Evolutionary conservation across 495 filamentous ascomycete species (phyloP), one percentile per base, ranked within the genome.

Genomic region (Tuber umbilicatum): DNA sequence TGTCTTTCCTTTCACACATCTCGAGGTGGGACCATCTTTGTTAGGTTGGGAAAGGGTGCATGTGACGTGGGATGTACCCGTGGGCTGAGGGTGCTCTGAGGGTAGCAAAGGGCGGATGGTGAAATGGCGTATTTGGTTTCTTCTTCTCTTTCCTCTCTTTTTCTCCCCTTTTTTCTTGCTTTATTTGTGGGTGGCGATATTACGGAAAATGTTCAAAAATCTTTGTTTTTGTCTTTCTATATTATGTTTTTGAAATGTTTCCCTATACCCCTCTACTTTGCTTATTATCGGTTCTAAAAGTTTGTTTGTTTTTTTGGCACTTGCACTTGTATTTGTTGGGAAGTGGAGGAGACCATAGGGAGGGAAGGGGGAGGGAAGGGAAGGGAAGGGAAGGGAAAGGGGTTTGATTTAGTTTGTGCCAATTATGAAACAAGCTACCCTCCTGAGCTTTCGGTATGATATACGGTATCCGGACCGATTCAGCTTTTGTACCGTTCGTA

Each of bases 71-170:
- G 70, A 69, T 64, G 14, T 35, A 16, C 35, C 14, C 55, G 27
- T 35, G 55, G 19, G 55, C 27, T 35, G 27, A 64, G 35, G 55
- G 27, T 35, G 27, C 55, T 64, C 14, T 64, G 55, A 35, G 35
- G 55, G 5, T n/a, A 27, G 27, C 55, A 31, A 64, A 64, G 27
- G 27, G 27, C 14, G 27, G 55, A 27, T 35, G 74, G 76, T 77
- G 70, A 77, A 77, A 72, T 78, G 77, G 77, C 77, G 77, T 79
- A 79, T 72, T 71, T 69, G 75, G 77, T 60, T 74, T 42, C 37
- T 78, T 74, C 73, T 67, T 45, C 68, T 71, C 73, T 55, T 14
- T 43, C 68, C 71, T 41, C 19, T 39, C 27, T 40, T 19, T 17
- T 70, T 50, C 72, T 69, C 6, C 67, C 50, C 73, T 78, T 78